Evolutionary conservation across 768 basidiomycete genomes (phyloP).

Genomic region (Suillus paluster): DNA sequence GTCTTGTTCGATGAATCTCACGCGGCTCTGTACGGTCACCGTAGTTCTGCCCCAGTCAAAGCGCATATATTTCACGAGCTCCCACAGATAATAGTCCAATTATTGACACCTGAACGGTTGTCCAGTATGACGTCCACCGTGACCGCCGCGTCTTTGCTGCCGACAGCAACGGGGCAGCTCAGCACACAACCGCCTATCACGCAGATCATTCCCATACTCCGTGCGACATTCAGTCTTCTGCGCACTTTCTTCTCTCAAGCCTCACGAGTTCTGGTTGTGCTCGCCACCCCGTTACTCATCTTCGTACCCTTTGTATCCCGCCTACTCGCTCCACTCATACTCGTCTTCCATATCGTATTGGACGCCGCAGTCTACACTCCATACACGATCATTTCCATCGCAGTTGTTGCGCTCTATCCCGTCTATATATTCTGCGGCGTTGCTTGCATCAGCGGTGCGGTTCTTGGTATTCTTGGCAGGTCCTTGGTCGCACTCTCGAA

Average conservation of each 20-base stretch:
- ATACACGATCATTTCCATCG: slow-evolving; percentile 40
- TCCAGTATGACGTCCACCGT: not conserved
- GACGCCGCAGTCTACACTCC: slow-evolving; percentile 52
- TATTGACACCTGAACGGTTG: not conserved
- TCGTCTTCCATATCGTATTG: slow-evolving; percentile 45
- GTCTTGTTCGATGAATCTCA: not conserved
- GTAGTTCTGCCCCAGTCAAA: not conserved
- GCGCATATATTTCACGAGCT: not conserved
- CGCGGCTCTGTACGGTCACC: not conserved
- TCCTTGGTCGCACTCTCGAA: slow-evolving; percentile 1
- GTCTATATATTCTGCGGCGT: slow-evolving; percentile 60
- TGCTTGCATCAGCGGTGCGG: slow-evolving; percentile 55
- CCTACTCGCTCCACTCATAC: slow-evolving; percentile 51
- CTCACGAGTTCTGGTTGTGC: slow-evolving; percentile 15
- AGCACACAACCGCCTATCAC: slow-evolving; percentile 26
- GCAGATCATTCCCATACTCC: slow-evolving; percentile 24
- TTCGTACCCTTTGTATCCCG: slow-evolving; percentile 37
- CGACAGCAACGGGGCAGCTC: slow-evolving; percentile 1
- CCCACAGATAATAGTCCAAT: not conserved
- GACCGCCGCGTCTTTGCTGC: not conserved
- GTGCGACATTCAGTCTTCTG: slow-evolving; percentile 18
- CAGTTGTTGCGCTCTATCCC: slow-evolving; percentile 53
- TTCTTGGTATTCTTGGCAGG: slow-evolving; percentile 47
- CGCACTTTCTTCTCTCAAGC: slow-evolving; percentile 13
- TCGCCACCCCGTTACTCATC: slow-evolving; percentile 22